Base-by-base conservation (phyloP, 2,329 filamentous ascomycete species). In the Cladobotryum protrusum region DNA sequence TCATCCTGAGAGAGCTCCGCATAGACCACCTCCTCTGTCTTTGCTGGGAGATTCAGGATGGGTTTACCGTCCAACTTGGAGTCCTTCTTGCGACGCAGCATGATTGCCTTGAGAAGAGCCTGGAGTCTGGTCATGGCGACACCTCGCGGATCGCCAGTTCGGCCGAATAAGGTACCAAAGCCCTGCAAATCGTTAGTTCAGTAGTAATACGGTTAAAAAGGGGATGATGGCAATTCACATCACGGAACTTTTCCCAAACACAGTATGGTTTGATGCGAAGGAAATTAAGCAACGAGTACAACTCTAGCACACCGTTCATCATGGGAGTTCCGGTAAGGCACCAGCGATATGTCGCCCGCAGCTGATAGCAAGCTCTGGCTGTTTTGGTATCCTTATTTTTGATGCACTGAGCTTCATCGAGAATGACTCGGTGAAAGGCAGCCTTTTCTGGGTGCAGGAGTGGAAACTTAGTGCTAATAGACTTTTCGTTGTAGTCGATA, bases 361-460 rank as follows among this genome's bases (percentile, higher is more conserved):
- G 67, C 41, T 72, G 74, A 50, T 75, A 81, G 12, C 83, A 87
- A 1, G 89, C 87, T 50, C 85, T 73, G 1, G 89, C 81, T 24
- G 78, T 81, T 62, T 87, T 87, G 0, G 89, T 87, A 24, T 79
- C 77, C 8, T 82, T 81, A 56, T 95, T 95, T 20, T 91, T 83
- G 56, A 96, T 91, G 12, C 74, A 83, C 59, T 96, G 90, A 0
- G 87, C 89, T 71, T 95, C 89, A 56, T 95, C 89, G 3, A 95
- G 74, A 17, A 95, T 85, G n/a, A 95, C 71, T 4, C 90, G 83
- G 33, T 86, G 77, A 84, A 89, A 95, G 0, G 81, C 75, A 3
- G 87, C 68, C 3, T 64, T 68, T 61, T 40, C 76, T 54, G 72
- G 74, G 14, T 85, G 84, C 29, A 91, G 67, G 8, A 90, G 67